Evolutionary conservation across 2,329 filamentous ascomycete species (phyloP), one percentile per base, ranked within the genome.

Genomic region (Xylaria multiplex): DNA sequence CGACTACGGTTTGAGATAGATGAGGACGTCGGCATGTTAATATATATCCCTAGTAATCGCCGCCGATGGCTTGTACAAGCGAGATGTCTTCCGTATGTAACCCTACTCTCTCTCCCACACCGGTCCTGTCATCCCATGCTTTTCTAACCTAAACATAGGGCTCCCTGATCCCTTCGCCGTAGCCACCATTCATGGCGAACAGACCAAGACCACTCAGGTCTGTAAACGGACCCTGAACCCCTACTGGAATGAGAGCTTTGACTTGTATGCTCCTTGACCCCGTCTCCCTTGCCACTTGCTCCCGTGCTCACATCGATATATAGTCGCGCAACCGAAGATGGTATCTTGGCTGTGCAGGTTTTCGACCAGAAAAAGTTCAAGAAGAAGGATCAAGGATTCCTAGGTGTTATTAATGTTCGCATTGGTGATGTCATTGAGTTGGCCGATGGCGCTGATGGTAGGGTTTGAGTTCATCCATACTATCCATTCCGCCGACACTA

Each of bases 341-440:
- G 94, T 79, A 97, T 99, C 76, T 86, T 99, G 54, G 96, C 96
- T 7, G 94, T 99, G 53, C 96, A 99, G 78, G 97, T 99, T 62
- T 99, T 99, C 78, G 96, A 99, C 81, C 96, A 99, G 82, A 97
- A 97, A 85, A 99, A 99, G 83, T 99, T 99, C 84, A 99, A 99
- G 86, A 99, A 99, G 88, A 99, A 98, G 93, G 96, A 99, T 74
- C 96, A 99, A 79, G 96, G 96, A 8, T 99, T 99, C 77, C 85
- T 99, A 6, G 96, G 96, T 64, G 96, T 99, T 61, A 97, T 99
- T 77, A 99, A 99, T 79, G 91, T 99, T 74, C 91, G 94, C 65
- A 91, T 99, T 72, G 96, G 96, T 74, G 94, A 96, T 84, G 91
- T 96, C 45, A 93, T 99, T 73, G 95, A 97, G 78, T 84, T 99